Base-by-base conservation (phyloP, 306 rosid species). In the Quillaja saponaria region DNA sequence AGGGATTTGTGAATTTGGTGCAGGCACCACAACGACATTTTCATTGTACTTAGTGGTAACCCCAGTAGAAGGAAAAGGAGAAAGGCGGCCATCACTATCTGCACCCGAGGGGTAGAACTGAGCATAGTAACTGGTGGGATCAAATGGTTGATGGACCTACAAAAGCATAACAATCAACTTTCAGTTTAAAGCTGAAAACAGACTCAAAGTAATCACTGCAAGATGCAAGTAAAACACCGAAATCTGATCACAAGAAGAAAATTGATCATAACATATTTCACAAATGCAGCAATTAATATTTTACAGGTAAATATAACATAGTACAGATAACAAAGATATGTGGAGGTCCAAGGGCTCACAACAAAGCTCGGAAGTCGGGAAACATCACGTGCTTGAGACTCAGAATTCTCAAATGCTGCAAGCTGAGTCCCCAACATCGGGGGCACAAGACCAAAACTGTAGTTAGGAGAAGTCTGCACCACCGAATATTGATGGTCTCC, bases 41-140 rank as follows among this genome's bases (percentile, higher is more conserved):
- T 89, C 87, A 58, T 80, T 87, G 81, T 86, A 84, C 83, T 86
- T 86, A 49, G 90, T 40, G 34, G 82, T 76, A 63, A 83, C 83
- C 61, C 85, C 95, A 25, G 82, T 63, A 78, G 95, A 73, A 55
- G 84, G 78, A 76, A 91, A 86, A 14, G 98, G 96, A 61, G 99
- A 88, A 72, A 84, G 80, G 41, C 86, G 89, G 35, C 94, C 96
- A 60, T 86, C 99, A 72, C 66, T 70, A 74, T 86, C 99, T 64
- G 83, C 81, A 51, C 89, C 94, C 10, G 96, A 61, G 66, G 87
- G 84, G 75, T 89, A 92, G 80, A 75, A 86, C 71, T 89, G 99
- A 67, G 87, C 90, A 76, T 89, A 89, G 61, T 92, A 92, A 71
- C 81, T 83, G 61, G 95, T 11, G 15, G 88, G 94, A 75, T 92